phyloP scores from a whole-genome alignment of 1,139 yeast genomes.

The Protomyces inouyei region DNA sequence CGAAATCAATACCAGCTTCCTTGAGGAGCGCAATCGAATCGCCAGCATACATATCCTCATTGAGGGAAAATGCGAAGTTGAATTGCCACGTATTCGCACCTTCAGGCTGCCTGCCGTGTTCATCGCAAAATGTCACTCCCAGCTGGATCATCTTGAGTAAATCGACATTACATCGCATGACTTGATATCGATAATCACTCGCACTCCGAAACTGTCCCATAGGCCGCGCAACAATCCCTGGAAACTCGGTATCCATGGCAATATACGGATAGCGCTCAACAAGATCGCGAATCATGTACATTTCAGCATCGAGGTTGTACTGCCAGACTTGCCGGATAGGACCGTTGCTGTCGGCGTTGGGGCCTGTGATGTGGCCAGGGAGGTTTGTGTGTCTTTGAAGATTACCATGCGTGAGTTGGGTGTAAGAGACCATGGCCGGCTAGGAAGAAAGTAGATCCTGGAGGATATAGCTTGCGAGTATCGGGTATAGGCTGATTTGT shows the following conservation, averaged over 20 bases:
- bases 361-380: neutral
- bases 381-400: conserved; percentile 4
- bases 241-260: conserved; percentile 80
- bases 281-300: conserved; percentile 65
- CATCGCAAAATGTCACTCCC: conserved; percentile 78
- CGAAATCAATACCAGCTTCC: conserved; percentile 80
- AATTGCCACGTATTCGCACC: conserved; percentile 88
- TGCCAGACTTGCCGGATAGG: conserved; percentile 65
- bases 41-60: conserved; percentile 68
- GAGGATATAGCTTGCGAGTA: no score
- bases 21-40: conserved; percentile 71
- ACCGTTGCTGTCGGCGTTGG: neutral
- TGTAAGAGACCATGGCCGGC: neutral
- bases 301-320: conserved; percentile 75
- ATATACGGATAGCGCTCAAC: conserved; percentile 65
- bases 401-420: conserved; percentile 7
- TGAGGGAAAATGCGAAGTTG: conserved; percentile 74
- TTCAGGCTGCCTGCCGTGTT: conserved; percentile 57
- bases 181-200: conserved; percentile 91
- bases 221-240: conserved; percentile 94
- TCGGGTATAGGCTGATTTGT: no score
- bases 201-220: conserved; percentile 91
- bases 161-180: conserved; percentile 86
- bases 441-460: no score
- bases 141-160: conserved; percentile 78